Evolutionary conservation across 2,329 filamentous ascomycete species (phyloP).

Genomic region (Penicillium italicum): DNA sequence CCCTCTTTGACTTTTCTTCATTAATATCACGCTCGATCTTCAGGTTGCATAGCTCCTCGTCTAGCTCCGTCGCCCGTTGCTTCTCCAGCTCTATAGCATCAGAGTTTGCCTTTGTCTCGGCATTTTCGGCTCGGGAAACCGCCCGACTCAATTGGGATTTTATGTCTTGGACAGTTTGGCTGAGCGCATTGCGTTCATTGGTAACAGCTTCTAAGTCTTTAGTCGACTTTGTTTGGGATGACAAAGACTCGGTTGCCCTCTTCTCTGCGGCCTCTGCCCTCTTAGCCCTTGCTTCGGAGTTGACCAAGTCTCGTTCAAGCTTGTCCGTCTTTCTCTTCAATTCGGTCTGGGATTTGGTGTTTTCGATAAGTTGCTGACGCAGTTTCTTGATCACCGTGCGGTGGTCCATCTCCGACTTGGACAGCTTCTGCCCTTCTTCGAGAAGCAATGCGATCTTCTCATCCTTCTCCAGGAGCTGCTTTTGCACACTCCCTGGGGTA

Average conservation of each 20-base stretch:
- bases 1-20: conserved; percentile 64
- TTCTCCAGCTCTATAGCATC: conserved; percentile 67
- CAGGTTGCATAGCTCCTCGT: conserved; percentile 60
- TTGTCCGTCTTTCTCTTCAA: conserved; percentile 55
- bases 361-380: conserved; percentile 51
- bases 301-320: conserved; percentile 54
- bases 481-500: conserved; percentile 63
- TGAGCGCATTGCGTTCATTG: conserved; percentile 61
- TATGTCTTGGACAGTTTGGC: conserved; percentile 63
- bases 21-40: conserved; percentile 74
- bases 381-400: conserved; percentile 79
- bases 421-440: conserved; percentile 86
- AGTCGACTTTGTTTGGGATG: conserved; percentile 49
- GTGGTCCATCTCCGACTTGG: conserved; percentile 80
- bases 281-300: conserved; percentile 54
- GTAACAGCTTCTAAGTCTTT: conserved; percentile 61
- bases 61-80: conserved; percentile 52
- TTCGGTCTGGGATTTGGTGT: conserved; percentile 50
- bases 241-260: conserved; percentile 54
- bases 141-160: conserved; percentile 67
- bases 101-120: conserved; percentile 63
- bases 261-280: conserved; percentile 58
- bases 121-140: conserved; percentile 61
- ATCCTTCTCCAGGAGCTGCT: conserved; percentile 82
- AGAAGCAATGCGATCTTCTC: conserved; percentile 84